phyloP scores from a whole-genome alignment of 768 basidiomycete genomes.

The Myochromella boudieri region DNA sequence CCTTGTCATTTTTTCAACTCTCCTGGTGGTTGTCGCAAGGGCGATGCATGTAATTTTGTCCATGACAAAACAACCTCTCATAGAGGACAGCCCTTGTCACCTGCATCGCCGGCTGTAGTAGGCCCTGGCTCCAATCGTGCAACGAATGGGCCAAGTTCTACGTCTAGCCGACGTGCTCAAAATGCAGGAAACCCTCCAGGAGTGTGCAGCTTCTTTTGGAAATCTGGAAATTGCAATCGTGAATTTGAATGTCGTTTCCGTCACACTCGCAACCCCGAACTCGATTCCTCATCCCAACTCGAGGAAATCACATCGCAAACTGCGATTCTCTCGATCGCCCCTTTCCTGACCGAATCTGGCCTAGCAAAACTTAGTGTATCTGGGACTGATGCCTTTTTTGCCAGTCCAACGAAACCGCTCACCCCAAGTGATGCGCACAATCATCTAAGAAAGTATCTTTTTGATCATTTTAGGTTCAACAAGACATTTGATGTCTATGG shows the following conservation, averaged over 20 bases:
- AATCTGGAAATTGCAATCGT: slow-evolving; percentile 41
- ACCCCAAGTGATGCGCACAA: slow-evolving; percentile 50
- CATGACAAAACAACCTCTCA: slow-evolving; percentile 15
- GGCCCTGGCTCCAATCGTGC: slow-evolving; percentile 7
- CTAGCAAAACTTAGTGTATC: slow-evolving; percentile 41
- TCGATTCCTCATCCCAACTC: not conserved
- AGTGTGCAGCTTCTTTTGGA: slow-evolving; percentile 49
- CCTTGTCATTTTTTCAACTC: slow-evolving; percentile 41
- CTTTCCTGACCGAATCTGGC: slow-evolving; percentile 46
- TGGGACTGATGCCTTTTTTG: slow-evolving; percentile 44
- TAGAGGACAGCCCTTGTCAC: slow-evolving; percentile 6
- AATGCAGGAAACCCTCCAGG: slow-evolving; percentile 28
- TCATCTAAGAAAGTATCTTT: slow-evolving; percentile 39
- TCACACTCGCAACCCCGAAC: slow-evolving; percentile 28
- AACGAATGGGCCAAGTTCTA: slow-evolving; percentile 6
- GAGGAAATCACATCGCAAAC: slow-evolving; percentile 6
- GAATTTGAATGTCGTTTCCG: slow-evolving; percentile 45
- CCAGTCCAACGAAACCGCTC: slow-evolving; percentile 27
- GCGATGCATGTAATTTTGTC: slow-evolving; percentile 37
- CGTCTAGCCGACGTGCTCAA: slow-evolving; percentile 9
- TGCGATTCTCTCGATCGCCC: slow-evolving; percentile 29
- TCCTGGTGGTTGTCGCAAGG: slow-evolving; percentile 47
- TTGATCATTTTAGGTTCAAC: slow-evolving; percentile 42
- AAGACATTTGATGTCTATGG: slow-evolving; percentile 42
- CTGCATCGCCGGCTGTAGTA: slow-evolving; percentile 5